These are phyloP conservation scores for Coemansia sp. DNA, from an alignment of 192 early-diverging fungal species.

Conservation along the genomic window DNA sequence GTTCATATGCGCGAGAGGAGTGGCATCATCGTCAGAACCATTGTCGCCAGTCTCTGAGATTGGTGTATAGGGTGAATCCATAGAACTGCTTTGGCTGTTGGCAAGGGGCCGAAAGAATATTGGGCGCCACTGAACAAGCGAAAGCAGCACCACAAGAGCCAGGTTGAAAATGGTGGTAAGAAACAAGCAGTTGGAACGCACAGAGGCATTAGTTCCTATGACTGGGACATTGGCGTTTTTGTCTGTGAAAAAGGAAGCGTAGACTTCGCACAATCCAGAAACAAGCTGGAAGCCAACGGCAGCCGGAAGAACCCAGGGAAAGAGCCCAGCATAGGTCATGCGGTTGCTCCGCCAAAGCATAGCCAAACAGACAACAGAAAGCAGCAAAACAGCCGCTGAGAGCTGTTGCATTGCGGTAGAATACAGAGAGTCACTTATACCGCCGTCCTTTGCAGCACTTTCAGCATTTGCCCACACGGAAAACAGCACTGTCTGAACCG, in stretches of 20 bases:
- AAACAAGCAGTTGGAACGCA: conserved; percentile 15
- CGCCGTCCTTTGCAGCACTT: no score
- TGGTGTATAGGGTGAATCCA: background rate
- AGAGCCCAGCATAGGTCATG: no score
- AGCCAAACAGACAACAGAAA: background rate
- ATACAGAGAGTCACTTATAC: background rate
- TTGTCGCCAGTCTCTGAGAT: background rate
- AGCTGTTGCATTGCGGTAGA: conserved; percentile 1
- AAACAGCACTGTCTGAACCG: conserved; percentile 15
- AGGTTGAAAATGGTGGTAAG: no score
- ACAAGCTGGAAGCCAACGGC: conserved; percentile 6
- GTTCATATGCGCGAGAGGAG: conserved; percentile 27
- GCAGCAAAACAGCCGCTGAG: background rate
- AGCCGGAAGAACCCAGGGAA: conserved; percentile 11
- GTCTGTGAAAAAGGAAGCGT: conserved; percentile 25
- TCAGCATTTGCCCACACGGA: background rate
- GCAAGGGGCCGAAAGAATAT: conserved; percentile 17
- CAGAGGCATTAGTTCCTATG: conserved; percentile 16
- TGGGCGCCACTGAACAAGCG: no score
- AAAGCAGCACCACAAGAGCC: no score
- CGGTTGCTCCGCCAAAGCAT: conserved; percentile 1
- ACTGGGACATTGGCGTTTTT: conserved; percentile 17
- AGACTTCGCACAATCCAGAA: no score
- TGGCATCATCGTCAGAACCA: background rate
- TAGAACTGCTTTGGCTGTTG: background rate